phyloP scores from a whole-genome alignment of 352 stramenopile genomes.

The Phytopythium boreale region DNA sequence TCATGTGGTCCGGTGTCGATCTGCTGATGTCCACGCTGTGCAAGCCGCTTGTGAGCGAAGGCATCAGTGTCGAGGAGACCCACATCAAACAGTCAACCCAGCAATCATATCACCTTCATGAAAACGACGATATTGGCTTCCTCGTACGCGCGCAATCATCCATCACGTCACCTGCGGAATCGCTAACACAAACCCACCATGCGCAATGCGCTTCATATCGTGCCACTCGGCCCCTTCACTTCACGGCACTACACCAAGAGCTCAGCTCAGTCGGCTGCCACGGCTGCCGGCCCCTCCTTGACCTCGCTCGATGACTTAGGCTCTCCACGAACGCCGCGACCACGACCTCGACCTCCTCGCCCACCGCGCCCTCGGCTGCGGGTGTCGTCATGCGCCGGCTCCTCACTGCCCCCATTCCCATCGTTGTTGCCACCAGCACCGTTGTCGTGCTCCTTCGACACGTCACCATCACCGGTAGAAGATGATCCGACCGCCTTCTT shows the following conservation, averaged over 20 bases:
- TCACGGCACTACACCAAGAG: neutral
- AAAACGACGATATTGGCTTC: neutral
- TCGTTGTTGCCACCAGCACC: slow-evolving; percentile 16
- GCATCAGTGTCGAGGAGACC: too few species aligned
- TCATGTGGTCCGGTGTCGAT: neutral
- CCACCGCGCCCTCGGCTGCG: neutral
- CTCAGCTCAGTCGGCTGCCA: neutral
- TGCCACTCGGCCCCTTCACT: too few species aligned
- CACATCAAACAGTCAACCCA: neutral
- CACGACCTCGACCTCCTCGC: neutral
- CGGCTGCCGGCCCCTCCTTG: neutral
- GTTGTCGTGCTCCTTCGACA: neutral
- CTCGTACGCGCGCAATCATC: too few species aligned
- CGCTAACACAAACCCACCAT: neutral
- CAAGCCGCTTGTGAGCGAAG: too few species aligned
- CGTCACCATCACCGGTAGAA: neutral
- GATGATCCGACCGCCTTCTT: neutral
- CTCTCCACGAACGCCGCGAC: neutral
- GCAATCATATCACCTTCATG: neutral
- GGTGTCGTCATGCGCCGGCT: neutral
- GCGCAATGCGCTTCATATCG: neutral
- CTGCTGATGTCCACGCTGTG: too few species aligned
- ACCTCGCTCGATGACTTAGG: slow-evolving; percentile 10
- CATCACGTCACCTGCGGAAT: neutral
- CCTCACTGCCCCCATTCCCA: slow-evolving; percentile 2